A percentile compares a stretch with the other conserved stretches of the same genome.
phyloP scores from a whole-genome alignment of 352 stramenopile genomes.

The Phytopythium helicoides region DNA sequence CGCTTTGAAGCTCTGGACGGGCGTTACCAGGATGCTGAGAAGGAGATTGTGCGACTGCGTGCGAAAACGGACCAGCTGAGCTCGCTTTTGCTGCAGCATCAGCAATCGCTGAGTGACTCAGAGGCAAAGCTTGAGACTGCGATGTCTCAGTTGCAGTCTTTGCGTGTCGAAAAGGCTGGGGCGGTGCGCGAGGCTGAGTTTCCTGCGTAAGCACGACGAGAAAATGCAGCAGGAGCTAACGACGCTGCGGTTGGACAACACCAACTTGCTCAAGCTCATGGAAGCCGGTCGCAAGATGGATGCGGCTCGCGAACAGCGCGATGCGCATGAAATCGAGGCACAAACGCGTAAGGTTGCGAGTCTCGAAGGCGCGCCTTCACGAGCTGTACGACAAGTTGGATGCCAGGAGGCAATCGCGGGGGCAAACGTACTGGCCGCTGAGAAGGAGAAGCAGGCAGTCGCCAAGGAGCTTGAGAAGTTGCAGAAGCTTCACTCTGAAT shows the following conservation, averaged over 20 bases:
- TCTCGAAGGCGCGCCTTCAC: constrained; percentile 57
- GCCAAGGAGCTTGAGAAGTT: constrained; percentile 34
- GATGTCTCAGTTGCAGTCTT: constrained; percentile 29
- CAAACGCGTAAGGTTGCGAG: constrained; percentile 43
- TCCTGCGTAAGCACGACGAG: constrained; percentile 60
- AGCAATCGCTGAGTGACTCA: constrained; percentile 52
- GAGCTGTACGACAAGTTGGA: constrained; percentile 65
- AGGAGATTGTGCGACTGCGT: constrained; percentile 60
- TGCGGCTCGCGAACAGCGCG: constrained; percentile 48
- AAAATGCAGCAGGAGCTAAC: constrained; percentile 59
- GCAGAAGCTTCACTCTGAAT: constrained; percentile 26
- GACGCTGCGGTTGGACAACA: constrained; percentile 64
- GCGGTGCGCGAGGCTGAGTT: constrained; percentile 42
- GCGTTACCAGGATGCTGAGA: constrained; percentile 50
- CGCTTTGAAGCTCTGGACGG: constrained; percentile 56
- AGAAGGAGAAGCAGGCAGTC: constrained; percentile 62
- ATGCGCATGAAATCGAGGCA: constrained; percentile 42
- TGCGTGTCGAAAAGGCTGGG: constrained; percentile 50
- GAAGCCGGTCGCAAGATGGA: constrained; percentile 73
- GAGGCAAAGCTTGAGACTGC: constrained; percentile 60
- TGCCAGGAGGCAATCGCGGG: constrained; percentile 46
- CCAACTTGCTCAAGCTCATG: constrained; percentile 80
- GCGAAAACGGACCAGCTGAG: constrained; percentile 62
- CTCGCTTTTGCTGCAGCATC: constrained; percentile 58
- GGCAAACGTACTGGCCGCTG: constrained; percentile 38